A percentile compares a stretch with the other conserved stretches of the same genome.
phyloP scores from a whole-genome alignment of 306 rosid species.

The Oxytropis ochrocephala region DNA sequence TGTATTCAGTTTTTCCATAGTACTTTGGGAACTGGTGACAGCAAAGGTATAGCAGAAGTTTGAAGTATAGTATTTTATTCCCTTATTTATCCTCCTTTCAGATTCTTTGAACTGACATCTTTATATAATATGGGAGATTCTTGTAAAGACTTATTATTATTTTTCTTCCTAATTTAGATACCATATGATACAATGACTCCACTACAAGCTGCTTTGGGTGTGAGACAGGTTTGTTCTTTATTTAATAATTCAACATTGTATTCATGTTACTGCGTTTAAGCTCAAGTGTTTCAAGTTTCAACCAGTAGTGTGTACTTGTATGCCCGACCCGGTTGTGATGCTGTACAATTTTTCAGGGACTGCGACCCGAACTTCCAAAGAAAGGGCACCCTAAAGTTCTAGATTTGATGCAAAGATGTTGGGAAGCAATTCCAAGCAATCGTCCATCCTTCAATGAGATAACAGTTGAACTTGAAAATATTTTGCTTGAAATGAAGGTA shows the following conservation, averaged over 20 bases:
- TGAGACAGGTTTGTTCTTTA: constrained; percentile 82
- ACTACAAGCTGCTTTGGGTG: constrained; percentile 99
- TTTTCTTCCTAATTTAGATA: constrained; percentile 47
- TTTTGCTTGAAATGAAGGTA: constrained; percentile 61
- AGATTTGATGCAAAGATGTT: constrained; percentile 85
- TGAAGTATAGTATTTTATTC: background rate
- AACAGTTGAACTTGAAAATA: constrained; percentile 63
- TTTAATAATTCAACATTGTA: background rate
- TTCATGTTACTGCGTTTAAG: background rate
- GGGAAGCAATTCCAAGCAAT: constrained; percentile 72
- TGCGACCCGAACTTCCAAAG: constrained; percentile 84
- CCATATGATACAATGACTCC: constrained; percentile 99
- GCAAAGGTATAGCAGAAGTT: constrained; percentile 62
- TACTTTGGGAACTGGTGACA: constrained; percentile 95
- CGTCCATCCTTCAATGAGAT: constrained; percentile 78
- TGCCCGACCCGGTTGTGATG: constrained; percentile 16
- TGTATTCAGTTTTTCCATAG: constrained; percentile 92
- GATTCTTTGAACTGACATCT: background rate
- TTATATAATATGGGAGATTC: background rate
- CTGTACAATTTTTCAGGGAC: constrained; percentile 52
- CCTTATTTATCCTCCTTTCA: background rate
- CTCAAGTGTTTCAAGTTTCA: background rate
- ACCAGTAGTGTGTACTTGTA: background rate
- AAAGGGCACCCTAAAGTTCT: constrained; percentile 65
- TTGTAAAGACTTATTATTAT: background rate